These are phyloP conservation scores for Myxozyma udenii DNA, from an alignment of 805 yeast genomes.

Conservation along the genomic window DNA sequence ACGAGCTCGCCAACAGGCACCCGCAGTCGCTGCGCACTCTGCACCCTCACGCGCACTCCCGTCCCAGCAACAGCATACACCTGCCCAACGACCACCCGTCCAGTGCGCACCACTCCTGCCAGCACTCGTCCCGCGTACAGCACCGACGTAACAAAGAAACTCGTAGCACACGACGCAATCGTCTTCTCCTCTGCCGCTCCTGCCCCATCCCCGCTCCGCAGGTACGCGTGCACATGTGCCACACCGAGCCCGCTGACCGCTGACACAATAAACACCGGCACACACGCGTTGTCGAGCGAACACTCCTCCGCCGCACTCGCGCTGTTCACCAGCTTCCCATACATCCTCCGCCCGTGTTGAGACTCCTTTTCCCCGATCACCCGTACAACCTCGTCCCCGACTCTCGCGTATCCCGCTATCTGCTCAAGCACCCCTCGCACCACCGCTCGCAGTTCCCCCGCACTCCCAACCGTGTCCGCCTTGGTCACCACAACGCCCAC, in stretches of 20 bases:
- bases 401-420: constrained; percentile 11
- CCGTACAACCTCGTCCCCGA: neutral
- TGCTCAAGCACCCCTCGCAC: constrained; percentile 12
- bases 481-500: constrained; percentile 24
- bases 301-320: constrained; percentile 17
- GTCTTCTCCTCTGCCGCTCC: neutral
- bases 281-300: constrained; percentile 13
- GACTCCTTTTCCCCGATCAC: constrained; percentile 1
- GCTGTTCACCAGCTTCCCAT: constrained; percentile 26
- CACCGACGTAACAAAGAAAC: constrained; percentile 26
- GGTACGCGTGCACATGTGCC: constrained; percentile 17
- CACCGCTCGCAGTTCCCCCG: constrained; percentile 15
- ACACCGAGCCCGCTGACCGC: constrained; percentile 25
- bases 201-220: neutral
- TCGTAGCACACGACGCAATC: constrained; percentile 6
- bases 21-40: constrained; percentile 23
- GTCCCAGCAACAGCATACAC: constrained; percentile 8
- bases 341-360: constrained; percentile 1
- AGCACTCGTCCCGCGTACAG: constrained; percentile 25
- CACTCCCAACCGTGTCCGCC: constrained; percentile 14
- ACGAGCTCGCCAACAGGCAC: constrained; percentile 17
- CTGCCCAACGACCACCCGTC: constrained; percentile 17
- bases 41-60: constrained; percentile 5
- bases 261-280: constrained; percentile 27
- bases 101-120: constrained; percentile 24